A percentile compares a stretch with the other conserved stretches of the same genome.
These are phyloP conservation scores for Fusarium zealandicum DNA, from an alignment of 2,329 filamentous ascomycete species.

Conservation along the genomic window DNA sequence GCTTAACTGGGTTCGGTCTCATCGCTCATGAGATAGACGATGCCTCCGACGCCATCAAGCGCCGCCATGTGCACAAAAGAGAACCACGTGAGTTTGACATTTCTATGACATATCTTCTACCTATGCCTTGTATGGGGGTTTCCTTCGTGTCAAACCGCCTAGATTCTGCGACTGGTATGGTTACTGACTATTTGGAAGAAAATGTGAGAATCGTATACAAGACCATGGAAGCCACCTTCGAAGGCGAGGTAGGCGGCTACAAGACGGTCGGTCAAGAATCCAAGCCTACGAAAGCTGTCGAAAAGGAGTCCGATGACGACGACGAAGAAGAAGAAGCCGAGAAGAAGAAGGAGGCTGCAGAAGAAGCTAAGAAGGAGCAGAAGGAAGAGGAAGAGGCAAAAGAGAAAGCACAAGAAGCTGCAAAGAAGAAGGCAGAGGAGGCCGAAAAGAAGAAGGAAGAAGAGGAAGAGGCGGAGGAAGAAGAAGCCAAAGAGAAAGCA, in stretches of 20 bases:
- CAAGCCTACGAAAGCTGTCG: conserved; percentile 19
- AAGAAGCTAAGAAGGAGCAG: conserved; percentile 29
- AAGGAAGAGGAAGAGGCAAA: conserved; percentile 21
- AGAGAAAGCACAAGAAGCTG: conserved; percentile 9
- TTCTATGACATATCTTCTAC: not conserved
- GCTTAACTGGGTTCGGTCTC: conserved; percentile 42
- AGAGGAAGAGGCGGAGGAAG: conserved; percentile 3
- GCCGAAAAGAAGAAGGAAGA: conserved; percentile 2
- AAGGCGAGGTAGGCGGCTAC: conserved; percentile 54
- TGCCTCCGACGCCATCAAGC: conserved; percentile 16
- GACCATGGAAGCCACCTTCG: conserved; percentile 52
- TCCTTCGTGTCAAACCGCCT: not conserved
- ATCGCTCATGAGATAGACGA: conserved; percentile 33
- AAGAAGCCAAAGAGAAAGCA: not conserved
- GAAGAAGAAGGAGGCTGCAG: conserved; percentile 30
- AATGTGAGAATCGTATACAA: conserved; percentile 51
- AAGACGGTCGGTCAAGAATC: conserved; percentile 44
- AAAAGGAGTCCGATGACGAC: conserved; percentile 20
- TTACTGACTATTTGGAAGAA: conserved; percentile 33
- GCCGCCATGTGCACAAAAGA: conserved; percentile 20
- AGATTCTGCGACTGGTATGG: not conserved
- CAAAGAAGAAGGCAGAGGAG: conserved; percentile 19
- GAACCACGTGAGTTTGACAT: conserved; percentile 22
- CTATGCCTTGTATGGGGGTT: not conserved
- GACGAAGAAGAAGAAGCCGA: conserved; percentile 12